phyloP scores from a whole-genome alignment of 768 basidiomycete genomes.

The Lactifluus rugatus region DNA sequence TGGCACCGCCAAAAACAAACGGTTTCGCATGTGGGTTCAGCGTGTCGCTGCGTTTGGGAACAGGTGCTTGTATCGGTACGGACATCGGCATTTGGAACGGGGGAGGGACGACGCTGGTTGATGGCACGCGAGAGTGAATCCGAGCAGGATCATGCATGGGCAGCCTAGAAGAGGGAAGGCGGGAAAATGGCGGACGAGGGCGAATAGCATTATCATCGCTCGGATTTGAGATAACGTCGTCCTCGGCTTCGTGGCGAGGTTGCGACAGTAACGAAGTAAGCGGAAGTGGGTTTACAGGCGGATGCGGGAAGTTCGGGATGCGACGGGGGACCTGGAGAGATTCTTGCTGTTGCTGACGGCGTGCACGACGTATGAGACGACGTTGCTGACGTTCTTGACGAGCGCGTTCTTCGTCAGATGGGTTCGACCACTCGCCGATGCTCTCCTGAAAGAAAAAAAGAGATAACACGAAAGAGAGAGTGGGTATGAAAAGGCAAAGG shows the following conservation, averaged over 20 bases:
- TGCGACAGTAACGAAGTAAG: conserved; percentile 27
- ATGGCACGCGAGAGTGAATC: conserved; percentile 46
- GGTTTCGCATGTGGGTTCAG: conserved; percentile 79
- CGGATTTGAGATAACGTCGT: conserved; percentile 78
- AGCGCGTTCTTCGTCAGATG: conserved; percentile 81
- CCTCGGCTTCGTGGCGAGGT: conserved; percentile 29
- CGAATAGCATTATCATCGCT: conserved; percentile 54
- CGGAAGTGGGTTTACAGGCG: conserved; percentile 44
- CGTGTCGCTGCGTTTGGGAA: conserved; percentile 23
- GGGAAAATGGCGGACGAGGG: conserved; percentile 4
- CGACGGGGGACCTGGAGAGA: conserved; percentile 53
- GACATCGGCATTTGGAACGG: conserved; percentile 16
- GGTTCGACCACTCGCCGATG: conserved; percentile 84
- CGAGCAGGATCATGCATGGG: conserved; percentile 51
- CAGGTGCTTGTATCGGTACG: conserved; percentile 13
- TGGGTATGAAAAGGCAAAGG: conserved; percentile 6
- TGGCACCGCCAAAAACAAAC: conserved; percentile 59
- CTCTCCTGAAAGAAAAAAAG: conserved; percentile 38
- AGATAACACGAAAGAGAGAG: conserved; percentile 6
- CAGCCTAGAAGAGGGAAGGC: conserved; percentile 47
- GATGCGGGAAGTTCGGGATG: conserved; percentile 71
- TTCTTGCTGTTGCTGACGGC: conserved; percentile 29
- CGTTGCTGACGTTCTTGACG: conserved; percentile 57
- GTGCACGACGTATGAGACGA: conserved; percentile 42
- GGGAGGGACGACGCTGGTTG: conserved; percentile 15